These are phyloP conservation scores for Termitomyces sp. DNA, from an alignment of 768 basidiomycete species.

Conservation along the genomic window DNA sequence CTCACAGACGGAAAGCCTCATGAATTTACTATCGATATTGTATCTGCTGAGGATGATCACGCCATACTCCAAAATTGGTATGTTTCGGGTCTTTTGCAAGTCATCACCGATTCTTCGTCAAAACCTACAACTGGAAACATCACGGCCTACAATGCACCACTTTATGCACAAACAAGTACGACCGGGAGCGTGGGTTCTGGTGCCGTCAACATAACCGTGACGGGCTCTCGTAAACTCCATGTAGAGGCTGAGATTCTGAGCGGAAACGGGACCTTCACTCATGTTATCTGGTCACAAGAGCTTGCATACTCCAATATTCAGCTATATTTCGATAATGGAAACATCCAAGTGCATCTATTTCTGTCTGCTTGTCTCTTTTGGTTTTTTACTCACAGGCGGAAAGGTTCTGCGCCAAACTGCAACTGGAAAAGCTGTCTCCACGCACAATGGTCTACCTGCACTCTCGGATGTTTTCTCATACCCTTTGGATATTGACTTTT, in stretches of 20 bases:
- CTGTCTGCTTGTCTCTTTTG: neutral
- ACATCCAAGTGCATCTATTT: conserved; percentile 29
- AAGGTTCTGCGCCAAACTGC: conserved; percentile 41
- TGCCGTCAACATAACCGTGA: conserved; percentile 62
- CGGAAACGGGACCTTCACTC: conserved; percentile 55
- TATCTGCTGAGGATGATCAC: conserved; percentile 63
- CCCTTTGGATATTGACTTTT: conserved; percentile 44
- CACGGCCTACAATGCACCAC: conserved; percentile 50
- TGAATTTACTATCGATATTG: conserved; percentile 69
- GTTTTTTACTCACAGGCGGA: neutral
- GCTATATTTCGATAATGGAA: conserved; percentile 47
- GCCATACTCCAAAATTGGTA: conserved; percentile 76
- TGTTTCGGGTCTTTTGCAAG: conserved; percentile 68
- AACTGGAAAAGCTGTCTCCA: conserved; percentile 32
- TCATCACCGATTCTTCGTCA: conserved; percentile 60
- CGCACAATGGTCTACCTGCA: conserved; percentile 36
- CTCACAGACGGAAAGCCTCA: conserved; percentile 69
- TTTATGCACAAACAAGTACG: conserved; percentile 50
- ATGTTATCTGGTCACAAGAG: conserved; percentile 60
- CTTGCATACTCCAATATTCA: conserved; percentile 62
- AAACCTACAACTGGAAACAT: conserved; percentile 67
- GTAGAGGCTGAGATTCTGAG: conserved; percentile 60
- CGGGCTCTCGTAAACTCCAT: conserved; percentile 50
- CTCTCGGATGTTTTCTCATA: conserved; percentile 42
- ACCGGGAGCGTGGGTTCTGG: conserved; percentile 37